These are phyloP conservation scores for Datisca glomerata DNA, from an alignment of 306 rosid species.

Conservation along the genomic window DNA sequence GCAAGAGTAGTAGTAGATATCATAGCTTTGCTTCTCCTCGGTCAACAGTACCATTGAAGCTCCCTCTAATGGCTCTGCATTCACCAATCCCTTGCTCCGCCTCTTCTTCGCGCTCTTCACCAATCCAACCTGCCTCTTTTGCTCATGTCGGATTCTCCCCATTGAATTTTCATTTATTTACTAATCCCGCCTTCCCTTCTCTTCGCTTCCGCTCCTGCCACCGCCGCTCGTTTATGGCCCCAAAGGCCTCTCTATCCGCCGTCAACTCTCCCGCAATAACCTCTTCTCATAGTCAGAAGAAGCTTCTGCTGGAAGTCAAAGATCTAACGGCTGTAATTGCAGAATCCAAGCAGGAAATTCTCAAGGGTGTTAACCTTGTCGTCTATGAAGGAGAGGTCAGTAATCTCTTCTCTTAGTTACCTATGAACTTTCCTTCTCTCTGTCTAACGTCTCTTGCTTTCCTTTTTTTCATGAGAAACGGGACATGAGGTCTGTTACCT, in stretches of 20 bases:
- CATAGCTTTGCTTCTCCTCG: no score
- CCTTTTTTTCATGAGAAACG: no score
- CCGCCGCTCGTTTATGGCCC: constrained; percentile 1
- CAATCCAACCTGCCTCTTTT: constrained; percentile 1
- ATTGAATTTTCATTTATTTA: constrained; percentile 6
- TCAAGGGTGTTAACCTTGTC: constrained; percentile 66
- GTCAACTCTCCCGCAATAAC: constrained; percentile 12
- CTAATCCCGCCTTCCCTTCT: constrained; percentile 9
- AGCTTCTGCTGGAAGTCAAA: constrained; percentile 55
- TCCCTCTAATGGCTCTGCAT: constrained; percentile 4
- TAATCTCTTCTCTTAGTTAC: background rate
- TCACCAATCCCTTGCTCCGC: constrained; percentile 5
- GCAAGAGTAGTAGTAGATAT: no score
- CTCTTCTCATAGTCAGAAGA: constrained; percentile 15
- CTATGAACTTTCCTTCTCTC: background rate
- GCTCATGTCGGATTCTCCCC: constrained; percentile 5
- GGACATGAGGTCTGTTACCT: no score
- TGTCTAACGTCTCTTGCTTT: no score
- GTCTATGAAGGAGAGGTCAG: constrained; percentile 65
- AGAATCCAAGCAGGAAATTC: constrained; percentile 52
- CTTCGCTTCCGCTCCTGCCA: constrained; percentile 12
- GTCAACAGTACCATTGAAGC: background rate
- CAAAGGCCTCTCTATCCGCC: constrained; percentile 23
- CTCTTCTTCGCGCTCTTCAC: constrained; percentile 5
- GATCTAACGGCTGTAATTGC: constrained; percentile 65